Conservation (phyloP, 257 asterid species). For the Nicotiana tabacum region DNA sequence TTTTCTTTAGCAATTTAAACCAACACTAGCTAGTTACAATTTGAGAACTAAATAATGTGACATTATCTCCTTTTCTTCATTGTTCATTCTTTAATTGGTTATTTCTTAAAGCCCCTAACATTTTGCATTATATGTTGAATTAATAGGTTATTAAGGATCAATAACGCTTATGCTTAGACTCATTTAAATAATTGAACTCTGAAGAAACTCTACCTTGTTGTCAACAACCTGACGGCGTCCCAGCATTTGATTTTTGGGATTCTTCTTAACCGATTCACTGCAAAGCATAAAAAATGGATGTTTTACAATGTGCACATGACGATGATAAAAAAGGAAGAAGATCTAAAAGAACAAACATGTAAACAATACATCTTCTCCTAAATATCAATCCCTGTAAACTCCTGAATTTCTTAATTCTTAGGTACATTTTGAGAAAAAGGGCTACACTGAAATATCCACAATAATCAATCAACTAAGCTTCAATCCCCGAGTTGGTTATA, state of each 20-base stretch:
- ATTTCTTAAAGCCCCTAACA: neutral
- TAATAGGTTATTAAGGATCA: neutral
- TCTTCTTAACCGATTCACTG: constrained; percentile 46
- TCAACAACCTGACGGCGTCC: constrained; percentile 58
- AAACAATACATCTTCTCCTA: neutral
- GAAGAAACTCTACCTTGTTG: constrained; percentile 48
- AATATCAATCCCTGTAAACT: neutral
- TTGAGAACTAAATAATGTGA: neutral
- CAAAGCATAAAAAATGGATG: neutral
- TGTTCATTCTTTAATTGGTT: no score
- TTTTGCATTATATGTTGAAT: neutral
- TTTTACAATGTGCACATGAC: neutral
- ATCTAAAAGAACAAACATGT: neutral
- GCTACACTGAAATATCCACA: neutral
- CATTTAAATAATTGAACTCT: neutral
- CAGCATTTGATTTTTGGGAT: constrained; percentile 47
- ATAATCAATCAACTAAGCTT: neutral
- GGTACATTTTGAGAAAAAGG: neutral
- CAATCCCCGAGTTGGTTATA: neutral
- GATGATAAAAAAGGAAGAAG: no score
- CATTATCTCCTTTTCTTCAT: no score
- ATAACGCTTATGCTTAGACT: neutral
- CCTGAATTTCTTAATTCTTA: neutral
- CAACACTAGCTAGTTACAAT: neutral
- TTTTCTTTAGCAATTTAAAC: neutral